These are phyloP conservation scores for Fusarium coffeatum DNA, from an alignment of 2,329 filamentous ascomycete genomes.

Conservation along the genomic window DNA sequence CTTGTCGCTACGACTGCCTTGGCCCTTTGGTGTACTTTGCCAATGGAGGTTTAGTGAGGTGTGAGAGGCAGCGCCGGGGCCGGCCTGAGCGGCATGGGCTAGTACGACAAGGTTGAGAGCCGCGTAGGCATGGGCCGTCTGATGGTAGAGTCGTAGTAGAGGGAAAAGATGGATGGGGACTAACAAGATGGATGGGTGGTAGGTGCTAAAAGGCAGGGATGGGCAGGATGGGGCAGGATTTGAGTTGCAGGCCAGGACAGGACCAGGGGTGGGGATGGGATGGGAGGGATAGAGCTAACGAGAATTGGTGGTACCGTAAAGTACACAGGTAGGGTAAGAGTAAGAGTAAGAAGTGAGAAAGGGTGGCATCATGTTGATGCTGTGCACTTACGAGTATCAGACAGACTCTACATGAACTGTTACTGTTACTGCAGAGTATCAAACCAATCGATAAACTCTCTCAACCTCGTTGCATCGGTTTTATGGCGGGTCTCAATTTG, in stretches of 20 bases:
- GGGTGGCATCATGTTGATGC: conserved; percentile 35
- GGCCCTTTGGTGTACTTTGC: conserved; percentile 10
- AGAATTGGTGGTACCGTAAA: not conserved
- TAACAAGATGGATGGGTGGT: conserved; percentile 16
- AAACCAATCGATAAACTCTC: conserved; percentile 14
- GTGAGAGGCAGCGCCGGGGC: conserved; percentile 37
- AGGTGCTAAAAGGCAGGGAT: conserved; percentile 40
- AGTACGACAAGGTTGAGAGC: conserved; percentile 48
- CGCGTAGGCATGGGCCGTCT: conserved; percentile 47
- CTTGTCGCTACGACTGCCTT: conserved; percentile 21
- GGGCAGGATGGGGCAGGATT: conserved; percentile 34
- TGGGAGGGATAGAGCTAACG: conserved; percentile 17
- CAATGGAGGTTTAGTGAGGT: conserved; percentile 23
- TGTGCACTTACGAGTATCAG: conserved; percentile 26
- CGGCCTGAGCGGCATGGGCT: conserved; percentile 46
- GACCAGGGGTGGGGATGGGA: conserved; percentile 20
- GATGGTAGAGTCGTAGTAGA: conserved; percentile 7
- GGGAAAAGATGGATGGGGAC: no score
- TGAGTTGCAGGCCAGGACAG: conserved; percentile 34
- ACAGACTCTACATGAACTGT: conserved; percentile 1
- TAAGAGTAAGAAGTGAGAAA: not conserved
- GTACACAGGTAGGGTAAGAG: conserved; percentile 20
- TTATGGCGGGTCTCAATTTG: conserved; percentile 2
- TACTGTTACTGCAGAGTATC: not conserved
- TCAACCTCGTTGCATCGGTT: not conserved